Evolutionary conservation across 352 stramenopile genomes (phyloP), one percentile per base, ranked within the genome.

Genomic region (Aphanomyces euteiches): DNA sequence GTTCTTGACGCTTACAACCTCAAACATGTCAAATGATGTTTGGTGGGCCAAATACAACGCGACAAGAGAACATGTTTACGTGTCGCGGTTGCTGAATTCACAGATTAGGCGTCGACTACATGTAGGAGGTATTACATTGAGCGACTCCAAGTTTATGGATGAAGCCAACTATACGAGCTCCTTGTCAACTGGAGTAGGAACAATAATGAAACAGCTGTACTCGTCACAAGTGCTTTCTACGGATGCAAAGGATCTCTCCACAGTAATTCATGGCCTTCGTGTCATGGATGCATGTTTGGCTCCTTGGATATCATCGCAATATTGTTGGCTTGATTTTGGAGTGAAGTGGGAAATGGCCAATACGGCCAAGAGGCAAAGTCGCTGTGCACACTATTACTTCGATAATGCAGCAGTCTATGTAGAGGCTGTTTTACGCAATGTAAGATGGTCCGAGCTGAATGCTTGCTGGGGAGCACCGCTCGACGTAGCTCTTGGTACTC

Each of bases 291-390:
- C 59, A 21, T 67, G 59, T 58, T 36, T 37, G 21, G 7, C 43
- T 38, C 59, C 59, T 5, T 67, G 59, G 59, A 56, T 67, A 39
- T 56, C 45, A 39, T 61, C 63, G 7, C 63, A 69, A 40, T 69
- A 41, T 7, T 69, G 63, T 39, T 69, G 63, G 63, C 7, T 69
- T 8, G 63, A 69, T 19, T 64, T 69, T 40, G 19, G 34, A 4
- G 5, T n/a, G 8, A 69, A 13, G 28, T 69, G 43, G 43, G 7
- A 19, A 6, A 66, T 48, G 43, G 43, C 43, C 15, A 48, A 48
- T 48, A 15, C 43, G 15, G 43, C 8, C 8, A 15, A 8, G 8
- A 8, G 43, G 15, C 43, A 48, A 48, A 48, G 8, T 8, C 43
- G 43, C 8, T 48, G 43, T 15, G 15, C 8, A 15, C 43, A 15